A percentile compares a stretch with the other conserved stretches of the same genome.
phyloP scores from a whole-genome alignment of 108 stramenopile genomes.

The Parmales sp. region DNA sequence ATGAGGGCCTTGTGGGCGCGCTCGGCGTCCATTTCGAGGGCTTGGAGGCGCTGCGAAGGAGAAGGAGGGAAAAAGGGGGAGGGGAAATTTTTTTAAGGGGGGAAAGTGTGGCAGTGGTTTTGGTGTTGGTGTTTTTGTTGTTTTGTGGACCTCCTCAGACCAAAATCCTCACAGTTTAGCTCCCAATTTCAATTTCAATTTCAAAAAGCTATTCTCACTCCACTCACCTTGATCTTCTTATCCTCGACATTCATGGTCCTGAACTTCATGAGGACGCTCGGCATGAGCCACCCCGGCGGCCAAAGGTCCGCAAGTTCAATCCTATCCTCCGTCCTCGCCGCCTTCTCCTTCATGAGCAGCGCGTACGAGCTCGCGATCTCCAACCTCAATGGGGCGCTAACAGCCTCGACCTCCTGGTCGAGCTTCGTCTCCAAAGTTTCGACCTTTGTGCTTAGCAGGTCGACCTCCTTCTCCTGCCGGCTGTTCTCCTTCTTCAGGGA shows the following conservation, averaged over 20 bases:
- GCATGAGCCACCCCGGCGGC: slow-evolving; percentile 14
- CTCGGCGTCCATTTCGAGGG: slow-evolving; percentile 1
- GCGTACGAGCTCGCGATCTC: background rate
- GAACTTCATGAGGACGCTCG: slow-evolving; percentile 5
- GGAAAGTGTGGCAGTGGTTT: too few species aligned
- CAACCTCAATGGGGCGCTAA: background rate
- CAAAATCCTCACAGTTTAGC: too few species aligned
- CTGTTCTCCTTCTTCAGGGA: background rate
- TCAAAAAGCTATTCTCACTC: too few species aligned
- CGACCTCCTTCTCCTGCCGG: background rate
- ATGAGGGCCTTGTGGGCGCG: slow-evolving; percentile 6
- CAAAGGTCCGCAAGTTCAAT: slow-evolving; percentile 6
- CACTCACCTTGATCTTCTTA: too few species aligned
- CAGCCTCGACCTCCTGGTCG: background rate
- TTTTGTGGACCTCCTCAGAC: too few species aligned
- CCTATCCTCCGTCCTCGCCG: slow-evolving; percentile 1
- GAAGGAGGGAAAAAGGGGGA: too few species aligned
- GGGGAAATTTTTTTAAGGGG: too few species aligned
- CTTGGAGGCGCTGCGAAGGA: background rate
- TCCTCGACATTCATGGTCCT: background rate
- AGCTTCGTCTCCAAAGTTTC: background rate
- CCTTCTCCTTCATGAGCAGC: slow-evolving; percentile 10
- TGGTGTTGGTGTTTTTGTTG: too few species aligned
- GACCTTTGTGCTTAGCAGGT: background rate
- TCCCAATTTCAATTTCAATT: too few species aligned